Evolutionary conservation across 1,284 basidiomycete species (phyloP).

Genomic region (Puccinia horiana): DNA sequence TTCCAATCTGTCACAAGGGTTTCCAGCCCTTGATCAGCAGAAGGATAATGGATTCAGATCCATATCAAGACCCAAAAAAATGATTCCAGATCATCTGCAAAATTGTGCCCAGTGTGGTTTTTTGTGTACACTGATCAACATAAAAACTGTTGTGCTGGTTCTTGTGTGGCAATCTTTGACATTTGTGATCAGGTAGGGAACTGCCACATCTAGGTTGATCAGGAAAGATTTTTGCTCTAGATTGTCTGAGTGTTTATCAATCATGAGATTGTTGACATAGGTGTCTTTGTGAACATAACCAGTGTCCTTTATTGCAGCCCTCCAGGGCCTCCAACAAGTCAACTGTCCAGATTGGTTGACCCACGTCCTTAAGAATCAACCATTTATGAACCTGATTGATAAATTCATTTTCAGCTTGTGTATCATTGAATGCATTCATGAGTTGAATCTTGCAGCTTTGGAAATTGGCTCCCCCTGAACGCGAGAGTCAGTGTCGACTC

Average conservation of each 20-base stretch:
- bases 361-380: constrained; percentile 3
- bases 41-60: not conserved
- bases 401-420: not conserved
- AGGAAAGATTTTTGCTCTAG: not conserved
- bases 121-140: not conserved
- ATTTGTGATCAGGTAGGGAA: not conserved
- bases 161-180: not conserved
- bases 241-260: not conserved
- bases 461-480: not conserved
- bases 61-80: constrained; percentile 12
- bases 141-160: not conserved
- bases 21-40: too few species aligned
- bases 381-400: not conserved
- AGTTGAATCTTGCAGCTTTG: too few species aligned
- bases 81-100: not conserved
- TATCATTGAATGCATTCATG: too few species aligned
- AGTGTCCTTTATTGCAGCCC: not conserved
- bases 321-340: not conserved
- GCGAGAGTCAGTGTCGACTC: not conserved
- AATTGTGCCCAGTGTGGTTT: not conserved
- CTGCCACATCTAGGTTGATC: not conserved
- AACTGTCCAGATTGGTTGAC: not conserved
- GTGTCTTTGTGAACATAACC: not conserved
- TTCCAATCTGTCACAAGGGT: too few species aligned
- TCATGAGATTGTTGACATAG: not conserved